A percentile compares a stretch with the other conserved stretches of the same genome.
Evolutionary conservation across 169 alveolate genomes (phyloP).

Genomic region (Plasmodium sp.): DNA sequence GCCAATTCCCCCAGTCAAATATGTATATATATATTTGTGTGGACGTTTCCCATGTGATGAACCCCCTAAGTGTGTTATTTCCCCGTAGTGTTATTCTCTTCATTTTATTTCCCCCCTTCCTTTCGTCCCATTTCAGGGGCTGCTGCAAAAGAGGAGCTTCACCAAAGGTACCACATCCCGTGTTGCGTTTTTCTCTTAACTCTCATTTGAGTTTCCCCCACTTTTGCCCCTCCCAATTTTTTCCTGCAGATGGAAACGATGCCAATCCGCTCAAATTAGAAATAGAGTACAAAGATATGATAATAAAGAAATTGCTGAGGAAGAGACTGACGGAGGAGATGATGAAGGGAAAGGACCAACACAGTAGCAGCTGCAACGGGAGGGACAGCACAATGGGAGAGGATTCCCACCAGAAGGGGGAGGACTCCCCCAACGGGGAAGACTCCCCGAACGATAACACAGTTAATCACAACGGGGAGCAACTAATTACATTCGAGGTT

Average conservation of each 20-base stretch:
- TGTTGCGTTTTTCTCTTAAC: background rate
- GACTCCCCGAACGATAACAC: background rate
- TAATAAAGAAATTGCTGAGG: constrained; percentile 30
- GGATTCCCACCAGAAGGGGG: background rate
- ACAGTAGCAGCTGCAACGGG: background rate
- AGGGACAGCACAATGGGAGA: background rate
- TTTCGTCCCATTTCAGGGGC: background rate
- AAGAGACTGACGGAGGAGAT: background rate
- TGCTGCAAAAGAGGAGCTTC: background rate
- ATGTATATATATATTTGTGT: background rate
- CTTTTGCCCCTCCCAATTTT: background rate
- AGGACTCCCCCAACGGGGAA: background rate
- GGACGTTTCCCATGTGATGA: background rate
- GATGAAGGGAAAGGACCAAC: background rate
- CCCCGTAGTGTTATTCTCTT: background rate
- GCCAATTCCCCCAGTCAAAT: background rate
- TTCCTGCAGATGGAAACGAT: constrained; percentile 10
- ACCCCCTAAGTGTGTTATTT: background rate
- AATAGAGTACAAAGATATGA: constrained; percentile 68
- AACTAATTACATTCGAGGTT: background rate
- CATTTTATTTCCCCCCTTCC: background rate
- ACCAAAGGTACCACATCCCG: background rate
- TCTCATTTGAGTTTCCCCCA: background rate
- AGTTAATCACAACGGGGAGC: background rate
- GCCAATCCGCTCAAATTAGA: constrained; percentile 29